Base-by-base conservation (phyloP, 305 asterid genomes). In the Rubia occidens region DNA sequence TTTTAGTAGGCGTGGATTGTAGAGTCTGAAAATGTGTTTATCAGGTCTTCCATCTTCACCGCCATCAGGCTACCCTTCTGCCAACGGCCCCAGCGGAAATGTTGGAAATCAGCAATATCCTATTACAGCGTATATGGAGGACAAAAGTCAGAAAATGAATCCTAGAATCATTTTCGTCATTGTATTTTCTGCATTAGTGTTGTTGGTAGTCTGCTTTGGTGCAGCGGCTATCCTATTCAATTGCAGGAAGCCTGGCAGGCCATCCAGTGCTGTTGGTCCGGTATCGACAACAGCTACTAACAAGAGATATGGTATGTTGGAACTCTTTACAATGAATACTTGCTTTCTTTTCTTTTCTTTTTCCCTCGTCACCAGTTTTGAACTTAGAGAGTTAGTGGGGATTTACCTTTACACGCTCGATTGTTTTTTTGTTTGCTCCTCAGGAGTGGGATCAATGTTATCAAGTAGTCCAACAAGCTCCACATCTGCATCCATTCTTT, bases 1-100 rank as follows among this genome's bases (percentile, higher is more conserved):
- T 18, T 54, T 56, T 21, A 47, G 17, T 53, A 61, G 51, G 1
- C 70, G 26, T 3, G 39, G 17, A 44, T 39, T 17, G 24, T 72
- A 67, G 60, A 72, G 63, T 68, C 80, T 82, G 70, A 72, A 64
- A 45, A 24, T 55, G 53, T 64, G 69, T 70, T 73, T 65, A 40
- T 65, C 83, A 95, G 99, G 99, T 64, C 86, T 95, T 68, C 96
- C 96, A 74, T 86, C 94, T 74, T 72, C 96, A 13, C 85, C 89
- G 2, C 84, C 96, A 18, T 76, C 91, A 66, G 89, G 83, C 66
- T 76, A 74, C 62, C 78, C 84, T 56, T 66, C 81, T 75, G 91
- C 88, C 70, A 86, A 81, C 61, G 93, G 95, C 74, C 97, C 99
- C 45, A 80, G 76, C 73, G 95, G 87, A 76, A 87, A 93, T 81